Evolutionary conservation across 2,329 filamentous ascomycete species (phyloP).

Genomic region (Alternaria rosae): DNA sequence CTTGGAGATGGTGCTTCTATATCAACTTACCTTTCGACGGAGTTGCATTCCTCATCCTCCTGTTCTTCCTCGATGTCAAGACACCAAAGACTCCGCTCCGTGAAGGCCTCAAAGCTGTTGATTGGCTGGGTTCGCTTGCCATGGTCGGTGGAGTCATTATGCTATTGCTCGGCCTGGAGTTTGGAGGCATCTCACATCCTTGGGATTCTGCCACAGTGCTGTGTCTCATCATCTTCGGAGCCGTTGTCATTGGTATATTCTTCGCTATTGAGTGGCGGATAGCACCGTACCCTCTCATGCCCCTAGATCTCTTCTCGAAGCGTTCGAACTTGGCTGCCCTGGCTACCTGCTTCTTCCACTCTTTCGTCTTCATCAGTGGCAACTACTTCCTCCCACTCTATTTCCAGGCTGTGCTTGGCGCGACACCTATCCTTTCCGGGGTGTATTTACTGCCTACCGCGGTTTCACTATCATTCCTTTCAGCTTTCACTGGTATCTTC

Average conservation of each 20-base stretch:
- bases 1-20: constrained; percentile 67
- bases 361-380: constrained; percentile 77
- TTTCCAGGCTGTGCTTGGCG: constrained; percentile 77
- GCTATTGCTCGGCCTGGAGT: constrained; percentile 85
- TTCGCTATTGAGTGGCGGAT: constrained; percentile 75
- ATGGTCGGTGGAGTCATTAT: constrained; percentile 83
- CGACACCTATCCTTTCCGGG: constrained; percentile 73
- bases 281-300: constrained; percentile 81
- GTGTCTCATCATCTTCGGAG: constrained; percentile 78
- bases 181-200: constrained; percentile 76
- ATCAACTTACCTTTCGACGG: constrained; percentile 72
- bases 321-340: constrained; percentile 72
- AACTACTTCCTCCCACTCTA: constrained; percentile 86
- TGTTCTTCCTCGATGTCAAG: constrained; percentile 71
- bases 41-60: constrained; percentile 62
- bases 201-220: constrained; percentile 80
- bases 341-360: constrained; percentile 73
- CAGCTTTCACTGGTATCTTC: constrained; percentile 63
- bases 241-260: constrained; percentile 70
- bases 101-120: constrained; percentile 69
- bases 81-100: constrained; percentile 69
- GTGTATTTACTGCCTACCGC: constrained; percentile 77
- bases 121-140: constrained; percentile 69
- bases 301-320: constrained; percentile 72
- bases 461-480: constrained; percentile 70